phyloP scores from a whole-genome alignment of 1,284 basidiomycete species.

The Cystobasidium pallidum region DNA sequence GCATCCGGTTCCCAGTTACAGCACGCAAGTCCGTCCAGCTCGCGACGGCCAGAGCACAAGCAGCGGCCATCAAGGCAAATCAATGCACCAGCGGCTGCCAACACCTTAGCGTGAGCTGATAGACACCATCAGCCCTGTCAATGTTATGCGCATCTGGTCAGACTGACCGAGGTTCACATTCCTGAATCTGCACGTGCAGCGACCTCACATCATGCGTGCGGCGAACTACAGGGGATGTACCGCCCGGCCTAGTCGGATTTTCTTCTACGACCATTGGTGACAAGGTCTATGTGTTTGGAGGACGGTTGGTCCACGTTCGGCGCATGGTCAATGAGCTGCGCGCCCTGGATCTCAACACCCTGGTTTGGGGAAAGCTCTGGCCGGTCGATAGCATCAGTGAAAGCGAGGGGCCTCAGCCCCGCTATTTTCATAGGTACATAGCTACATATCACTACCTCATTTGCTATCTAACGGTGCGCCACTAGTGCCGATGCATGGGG shows the following conservation, averaged over 20 bases:
- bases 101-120: constrained; percentile 18
- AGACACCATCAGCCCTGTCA: too few relatives aligned
- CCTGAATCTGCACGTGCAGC: constrained; percentile 18
- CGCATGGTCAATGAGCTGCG: constrained; percentile 87
- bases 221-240: constrained; percentile 23
- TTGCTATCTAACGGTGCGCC: constrained; percentile 59
- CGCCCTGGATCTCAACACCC: constrained; percentile 76
- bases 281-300: constrained; percentile 86
- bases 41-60: constrained; percentile 16
- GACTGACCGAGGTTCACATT: neutral
- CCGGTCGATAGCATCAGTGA: constrained; percentile 57
- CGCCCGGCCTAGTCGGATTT: constrained; percentile 49
- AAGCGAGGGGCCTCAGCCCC: constrained; percentile 50
- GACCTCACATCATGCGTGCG: constrained; percentile 43
- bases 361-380: constrained; percentile 72
- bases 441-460: neutral
- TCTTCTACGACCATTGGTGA: constrained; percentile 81
- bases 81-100: constrained; percentile 27
- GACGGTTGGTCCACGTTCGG: constrained; percentile 79
- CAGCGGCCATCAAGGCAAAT: constrained; percentile 6
- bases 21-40: constrained; percentile 12
- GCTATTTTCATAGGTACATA: constrained; percentile 63
- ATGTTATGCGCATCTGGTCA: too few relatives aligned
- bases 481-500: constrained; percentile 87
- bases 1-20: neutral